Conservation (phyloP, 2,329 filamentous ascomycete genomes). For the Epichloe hybrida region DNA sequence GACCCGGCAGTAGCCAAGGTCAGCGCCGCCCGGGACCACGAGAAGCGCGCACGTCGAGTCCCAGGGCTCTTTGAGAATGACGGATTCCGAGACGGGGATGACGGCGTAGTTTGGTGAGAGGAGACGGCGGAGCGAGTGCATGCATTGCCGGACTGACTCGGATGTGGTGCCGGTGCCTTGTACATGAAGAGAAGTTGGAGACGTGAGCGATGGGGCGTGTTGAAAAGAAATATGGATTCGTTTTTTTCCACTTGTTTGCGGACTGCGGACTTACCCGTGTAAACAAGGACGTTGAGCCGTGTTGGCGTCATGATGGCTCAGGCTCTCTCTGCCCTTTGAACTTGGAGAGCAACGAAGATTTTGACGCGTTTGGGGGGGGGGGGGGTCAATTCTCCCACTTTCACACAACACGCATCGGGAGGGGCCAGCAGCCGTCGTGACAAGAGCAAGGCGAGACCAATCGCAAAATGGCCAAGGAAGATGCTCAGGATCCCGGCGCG, state of each 20-base stretch:
- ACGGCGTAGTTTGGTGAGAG: constrained; percentile 88
- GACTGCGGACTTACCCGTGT: constrained; percentile 50
- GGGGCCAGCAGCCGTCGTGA: neutral
- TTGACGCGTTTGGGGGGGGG: too few species aligned
- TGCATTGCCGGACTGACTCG: constrained; percentile 79
- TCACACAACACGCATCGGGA: neutral
- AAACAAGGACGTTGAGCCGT: constrained; percentile 84
- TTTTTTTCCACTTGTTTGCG: neutral
- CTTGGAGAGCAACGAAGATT: too few species aligned
- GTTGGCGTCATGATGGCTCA: constrained; percentile 43
- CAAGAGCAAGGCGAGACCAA: constrained; percentile 1
- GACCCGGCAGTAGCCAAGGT: constrained; percentile 76
- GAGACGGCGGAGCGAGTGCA: constrained; percentile 73
- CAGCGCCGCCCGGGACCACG: constrained; percentile 88
- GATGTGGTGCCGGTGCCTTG: constrained; percentile 72
- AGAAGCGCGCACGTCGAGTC: constrained; percentile 71
- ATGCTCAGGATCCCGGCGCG: constrained; percentile 27
- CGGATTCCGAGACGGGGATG: constrained; percentile 64
- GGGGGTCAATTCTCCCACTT: constrained; percentile 1
- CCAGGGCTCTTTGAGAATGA: constrained; percentile 87
- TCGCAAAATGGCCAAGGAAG: constrained; percentile 36
- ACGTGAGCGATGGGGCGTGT: constrained; percentile 3
- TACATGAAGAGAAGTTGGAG: constrained; percentile 6
- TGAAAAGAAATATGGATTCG: neutral
- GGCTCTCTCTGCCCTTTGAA: neutral